Conservation (phyloP, 2,329 filamentous ascomycete species). For the Huntiella bhutanensis region DNA sequence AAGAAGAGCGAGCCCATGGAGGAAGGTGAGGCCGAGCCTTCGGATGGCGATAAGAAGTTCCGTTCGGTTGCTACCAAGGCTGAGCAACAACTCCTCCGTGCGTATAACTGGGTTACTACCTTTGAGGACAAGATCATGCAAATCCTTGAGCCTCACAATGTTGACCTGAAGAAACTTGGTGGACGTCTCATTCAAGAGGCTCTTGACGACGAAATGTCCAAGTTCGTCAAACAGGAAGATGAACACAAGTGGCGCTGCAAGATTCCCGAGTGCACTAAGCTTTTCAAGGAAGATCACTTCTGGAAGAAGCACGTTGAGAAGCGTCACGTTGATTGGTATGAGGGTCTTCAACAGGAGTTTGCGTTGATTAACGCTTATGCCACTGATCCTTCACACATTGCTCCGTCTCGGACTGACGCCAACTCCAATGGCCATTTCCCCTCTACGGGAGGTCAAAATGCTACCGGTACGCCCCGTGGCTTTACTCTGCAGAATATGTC, state of each 20-base stretch:
- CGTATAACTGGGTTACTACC: slow-evolving; percentile 97
- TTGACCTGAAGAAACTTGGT: slow-evolving; percentile 77
- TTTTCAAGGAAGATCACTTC: slow-evolving; percentile 94
- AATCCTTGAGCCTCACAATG: slow-evolving; percentile 74
- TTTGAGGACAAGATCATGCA: slow-evolving; percentile 94
- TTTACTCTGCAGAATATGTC: slow-evolving; percentile 68
- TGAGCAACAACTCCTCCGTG: slow-evolving; percentile 80
- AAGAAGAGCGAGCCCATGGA: slow-evolving; percentile 49
- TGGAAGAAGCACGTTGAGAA: slow-evolving; percentile 98
- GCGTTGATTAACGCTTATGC: slow-evolving; percentile 87
- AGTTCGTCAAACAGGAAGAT: slow-evolving; percentile 91
- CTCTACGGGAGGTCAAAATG: slow-evolving; percentile 53
- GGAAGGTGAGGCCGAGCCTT: slow-evolving; percentile 31
- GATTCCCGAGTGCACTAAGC: slow-evolving; percentile 83
- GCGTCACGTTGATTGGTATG: slow-evolving; percentile 75
- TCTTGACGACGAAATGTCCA: slow-evolving; percentile 64
- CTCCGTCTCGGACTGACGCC: slow-evolving; percentile 77
- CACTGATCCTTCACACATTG: slow-evolving; percentile 83
- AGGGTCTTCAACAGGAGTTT: slow-evolving; percentile 66
- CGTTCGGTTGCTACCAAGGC: slow-evolving; percentile 52
- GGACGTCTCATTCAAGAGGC: slow-evolving; percentile 75
- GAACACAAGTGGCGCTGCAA: slow-evolving; percentile 95
- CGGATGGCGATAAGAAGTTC: slow-evolving; percentile 50
- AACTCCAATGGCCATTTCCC: slow-evolving; percentile 95
- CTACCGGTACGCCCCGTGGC: slow-evolving; percentile 70